phyloP scores from a whole-genome alignment of 2,329 filamentous ascomycete species.

The Ilyonectria mors-panacis region DNA sequence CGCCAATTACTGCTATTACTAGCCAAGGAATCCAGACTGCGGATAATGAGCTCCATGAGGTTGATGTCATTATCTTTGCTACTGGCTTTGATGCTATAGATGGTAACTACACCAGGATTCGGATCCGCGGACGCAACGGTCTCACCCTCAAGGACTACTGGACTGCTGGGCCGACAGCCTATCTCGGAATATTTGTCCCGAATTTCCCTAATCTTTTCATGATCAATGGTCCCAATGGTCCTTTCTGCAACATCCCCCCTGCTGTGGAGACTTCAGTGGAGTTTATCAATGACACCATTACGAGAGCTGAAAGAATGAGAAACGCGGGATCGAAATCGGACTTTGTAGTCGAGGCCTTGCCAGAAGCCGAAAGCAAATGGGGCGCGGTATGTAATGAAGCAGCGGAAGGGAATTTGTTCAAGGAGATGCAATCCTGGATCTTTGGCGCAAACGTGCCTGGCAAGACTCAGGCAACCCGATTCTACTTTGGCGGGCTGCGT shows the following conservation, averaged over 20 bases:
- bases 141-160: constrained; percentile 7
- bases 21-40: constrained; percentile 53
- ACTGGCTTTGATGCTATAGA: constrained; percentile 59
- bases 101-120: constrained; percentile 1
- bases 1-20: constrained; percentile 57
- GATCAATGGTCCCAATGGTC: constrained; percentile 21
- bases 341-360: no score
- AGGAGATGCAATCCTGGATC: no score
- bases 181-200: not conserved
- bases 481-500: no score
- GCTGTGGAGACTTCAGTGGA: constrained; percentile 5
- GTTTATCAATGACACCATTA: no score
- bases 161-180: not conserved
- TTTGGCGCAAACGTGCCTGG: no score
- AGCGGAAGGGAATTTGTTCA: no score
- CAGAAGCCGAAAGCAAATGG: no score
- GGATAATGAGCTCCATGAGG: constrained; percentile 50
- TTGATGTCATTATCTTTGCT: constrained; percentile 58
- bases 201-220: constrained; percentile 25
- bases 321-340: no score
- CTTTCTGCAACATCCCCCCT: constrained; percentile 24
- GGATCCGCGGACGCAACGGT: constrained; percentile 10
- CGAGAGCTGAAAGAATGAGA: no score
- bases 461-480: no score
- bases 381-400: no score